These are phyloP conservation scores for Aulographum hederae DNA, from an alignment of 2,329 filamentous ascomycete species.

Conservation along the genomic window DNA sequence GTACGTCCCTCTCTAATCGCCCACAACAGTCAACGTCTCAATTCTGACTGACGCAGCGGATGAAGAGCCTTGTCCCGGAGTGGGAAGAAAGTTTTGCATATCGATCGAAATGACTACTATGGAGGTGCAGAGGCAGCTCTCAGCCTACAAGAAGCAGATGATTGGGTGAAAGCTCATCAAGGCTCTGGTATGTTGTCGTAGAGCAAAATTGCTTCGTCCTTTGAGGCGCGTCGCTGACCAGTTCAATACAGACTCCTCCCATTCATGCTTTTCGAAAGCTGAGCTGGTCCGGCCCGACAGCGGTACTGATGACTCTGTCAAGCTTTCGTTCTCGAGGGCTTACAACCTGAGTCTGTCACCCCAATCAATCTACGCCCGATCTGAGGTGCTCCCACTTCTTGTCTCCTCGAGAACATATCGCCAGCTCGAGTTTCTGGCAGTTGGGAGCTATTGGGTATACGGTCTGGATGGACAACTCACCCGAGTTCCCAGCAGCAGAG, in stretches of 20 bases:
- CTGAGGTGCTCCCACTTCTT: conserved; percentile 56
- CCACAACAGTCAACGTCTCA: conserved; percentile 17
- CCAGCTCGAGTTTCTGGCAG: conserved; percentile 83
- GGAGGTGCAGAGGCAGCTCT: conserved; percentile 73
- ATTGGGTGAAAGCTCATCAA: conserved; percentile 40
- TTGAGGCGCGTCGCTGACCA: no score
- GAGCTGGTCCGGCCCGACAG: no score
- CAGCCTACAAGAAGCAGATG: conserved; percentile 62
- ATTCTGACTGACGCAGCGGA: conserved; percentile 54
- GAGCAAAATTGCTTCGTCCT: no score
- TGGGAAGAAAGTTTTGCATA: conserved; percentile 75
- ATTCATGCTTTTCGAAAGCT: no score
- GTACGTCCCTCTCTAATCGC: conserved; percentile 19
- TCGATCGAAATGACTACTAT: conserved; percentile 79
- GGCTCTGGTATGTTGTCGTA: background rate
- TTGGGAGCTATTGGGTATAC: conserved; percentile 82
- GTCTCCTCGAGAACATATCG: conserved; percentile 80
- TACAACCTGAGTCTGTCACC: conserved; percentile 76
- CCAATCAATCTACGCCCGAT: conserved; percentile 71
- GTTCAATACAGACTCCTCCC: no score
- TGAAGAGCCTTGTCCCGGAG: conserved; percentile 80
- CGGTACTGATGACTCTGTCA: conserved; percentile 11
- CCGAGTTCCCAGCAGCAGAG: conserved; percentile 71
- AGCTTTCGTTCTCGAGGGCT: conserved; percentile 45
- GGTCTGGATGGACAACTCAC: conserved; percentile 29